A percentile compares a stretch with the other conserved stretches of the same genome.
Evolutionary conservation across 345 rosid genomes (phyloP).

Genomic region (Bruguiera parviflora): DNA sequence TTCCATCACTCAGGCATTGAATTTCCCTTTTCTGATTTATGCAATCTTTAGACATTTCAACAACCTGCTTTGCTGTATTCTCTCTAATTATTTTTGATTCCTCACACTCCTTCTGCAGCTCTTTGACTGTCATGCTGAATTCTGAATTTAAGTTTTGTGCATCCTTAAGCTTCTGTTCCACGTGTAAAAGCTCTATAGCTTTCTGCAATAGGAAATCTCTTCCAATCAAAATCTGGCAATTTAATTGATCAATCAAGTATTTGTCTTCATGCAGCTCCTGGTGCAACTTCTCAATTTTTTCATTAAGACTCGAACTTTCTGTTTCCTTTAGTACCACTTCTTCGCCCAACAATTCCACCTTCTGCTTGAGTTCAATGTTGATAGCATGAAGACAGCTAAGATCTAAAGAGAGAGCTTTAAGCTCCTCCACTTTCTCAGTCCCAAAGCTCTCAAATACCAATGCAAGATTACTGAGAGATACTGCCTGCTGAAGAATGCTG

Average conservation of each 20-base stretch:
- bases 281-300: slow-evolving; percentile 48
- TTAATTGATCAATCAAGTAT: slow-evolving; percentile 57
- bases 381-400: slow-evolving; percentile 32
- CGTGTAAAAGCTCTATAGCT: slow-evolving; percentile 56
- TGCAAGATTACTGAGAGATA: slow-evolving; percentile 45
- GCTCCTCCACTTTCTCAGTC: slow-evolving; percentile 50
- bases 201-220: slow-evolving; percentile 58
- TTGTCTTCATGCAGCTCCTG: slow-evolving; percentile 50
- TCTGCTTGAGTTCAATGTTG: slow-evolving; percentile 44
- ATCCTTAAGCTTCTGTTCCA: slow-evolving; percentile 63
- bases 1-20: slow-evolving; percentile 45
- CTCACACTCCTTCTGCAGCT: slow-evolving; percentile 53
- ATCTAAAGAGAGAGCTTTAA: slow-evolving; percentile 42
- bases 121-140: slow-evolving; percentile 53
- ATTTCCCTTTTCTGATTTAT: slow-evolving; percentile 44
- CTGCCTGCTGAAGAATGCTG: slow-evolving; percentile 45
- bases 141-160: slow-evolving; percentile 50
- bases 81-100: slow-evolving; percentile 40
- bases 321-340: slow-evolving; percentile 47
- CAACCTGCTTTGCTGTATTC: slow-evolving; percentile 40
- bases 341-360: slow-evolving; percentile 44
- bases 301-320: slow-evolving; percentile 41
- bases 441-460: slow-evolving; percentile 50
- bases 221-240: slow-evolving; percentile 45
- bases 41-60: slow-evolving; percentile 38